Percentiles rank a stretch among this genome's conserved stretches.
Evolutionary conservation across 352 stramenopile species (phyloP).

Genomic region (Plasmopara viticola): DNA sequence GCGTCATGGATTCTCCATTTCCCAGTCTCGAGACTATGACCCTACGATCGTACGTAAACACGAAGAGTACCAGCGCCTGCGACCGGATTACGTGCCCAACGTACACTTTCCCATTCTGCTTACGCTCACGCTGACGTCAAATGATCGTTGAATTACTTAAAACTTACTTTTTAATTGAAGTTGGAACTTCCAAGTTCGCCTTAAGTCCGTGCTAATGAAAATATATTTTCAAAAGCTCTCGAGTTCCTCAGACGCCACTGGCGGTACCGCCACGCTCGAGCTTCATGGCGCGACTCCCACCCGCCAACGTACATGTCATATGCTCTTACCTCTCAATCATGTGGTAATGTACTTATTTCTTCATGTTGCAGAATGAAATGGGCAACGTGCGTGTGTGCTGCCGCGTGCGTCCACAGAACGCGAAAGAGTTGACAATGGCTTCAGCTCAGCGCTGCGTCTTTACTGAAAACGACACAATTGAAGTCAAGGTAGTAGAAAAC

Average conservation of each 20-base stretch:
- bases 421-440: constrained; percentile 64
- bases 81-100: constrained; percentile 55
- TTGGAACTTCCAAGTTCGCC: constrained; percentile 5
- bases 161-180: constrained; percentile 12
- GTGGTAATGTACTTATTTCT: background rate
- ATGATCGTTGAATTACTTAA: background rate
- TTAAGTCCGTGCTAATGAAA: constrained; percentile 13
- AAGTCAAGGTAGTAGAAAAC: constrained; percentile 46
- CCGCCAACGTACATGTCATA: constrained; percentile 9
- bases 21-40: constrained; percentile 39
- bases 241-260: constrained; percentile 5
- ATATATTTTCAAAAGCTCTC: constrained; percentile 12
- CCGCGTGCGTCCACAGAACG: constrained; percentile 75
- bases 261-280: background rate
- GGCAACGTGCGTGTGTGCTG: constrained; percentile 79
- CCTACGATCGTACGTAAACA: constrained; percentile 31
- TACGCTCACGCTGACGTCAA: constrained; percentile 19
- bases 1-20: constrained; percentile 30
- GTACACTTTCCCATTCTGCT: constrained; percentile 66
- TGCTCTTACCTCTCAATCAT: background rate
- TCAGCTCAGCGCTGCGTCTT: constrained; percentile 49
- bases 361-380: constrained; percentile 26
- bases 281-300: constrained; percentile 21
- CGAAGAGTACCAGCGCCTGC: constrained; percentile 23
- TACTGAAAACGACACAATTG: constrained; percentile 43